Percentiles rank a stretch among this genome's conserved stretches.
phyloP scores from a whole-genome alignment of 345 rosid species.

The Populus pruinosa region DNA sequence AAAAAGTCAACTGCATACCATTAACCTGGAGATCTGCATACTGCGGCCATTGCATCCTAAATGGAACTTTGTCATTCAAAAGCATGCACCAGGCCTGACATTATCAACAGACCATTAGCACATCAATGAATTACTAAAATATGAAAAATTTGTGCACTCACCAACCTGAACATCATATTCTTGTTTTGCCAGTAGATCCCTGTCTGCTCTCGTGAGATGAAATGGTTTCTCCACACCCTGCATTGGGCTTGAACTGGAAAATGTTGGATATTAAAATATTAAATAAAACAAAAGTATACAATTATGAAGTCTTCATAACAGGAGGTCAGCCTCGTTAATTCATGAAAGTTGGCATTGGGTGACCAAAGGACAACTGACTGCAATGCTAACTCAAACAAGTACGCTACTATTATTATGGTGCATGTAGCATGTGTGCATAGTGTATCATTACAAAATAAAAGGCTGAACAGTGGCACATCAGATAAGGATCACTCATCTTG shows the following conservation, averaged over 20 bases:
- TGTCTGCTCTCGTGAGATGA: constrained; percentile 67
- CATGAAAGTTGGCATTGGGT: background rate
- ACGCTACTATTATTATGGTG: background rate
- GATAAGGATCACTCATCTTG: background rate
- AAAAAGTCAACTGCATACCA: constrained; percentile 47
- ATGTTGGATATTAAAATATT: constrained; percentile 14
- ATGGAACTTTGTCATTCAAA: constrained; percentile 89
- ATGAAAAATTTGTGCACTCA: background rate
- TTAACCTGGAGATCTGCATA: constrained; percentile 85
- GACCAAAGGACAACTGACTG: background rate
- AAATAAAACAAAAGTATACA: constrained; percentile 8
- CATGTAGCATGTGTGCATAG: background rate
- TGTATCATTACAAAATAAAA: background rate
- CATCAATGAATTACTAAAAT: background rate
- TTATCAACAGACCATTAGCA: constrained; percentile 15
- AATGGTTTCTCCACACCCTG: constrained; percentile 70
- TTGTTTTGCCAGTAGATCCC: constrained; percentile 59
- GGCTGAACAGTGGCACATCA: background rate
- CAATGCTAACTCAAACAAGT: background rate
- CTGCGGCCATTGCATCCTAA: constrained; percentile 99
- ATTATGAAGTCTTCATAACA: background rate
- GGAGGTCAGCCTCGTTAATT: background rate
- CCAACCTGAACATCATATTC: constrained; percentile 84
- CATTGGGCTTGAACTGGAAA: constrained; percentile 66
- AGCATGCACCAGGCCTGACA: constrained; percentile 98